phyloP scores from a whole-genome alignment of 2,329 filamentous ascomycete species.

The Aureobasidium sp. region DNA sequence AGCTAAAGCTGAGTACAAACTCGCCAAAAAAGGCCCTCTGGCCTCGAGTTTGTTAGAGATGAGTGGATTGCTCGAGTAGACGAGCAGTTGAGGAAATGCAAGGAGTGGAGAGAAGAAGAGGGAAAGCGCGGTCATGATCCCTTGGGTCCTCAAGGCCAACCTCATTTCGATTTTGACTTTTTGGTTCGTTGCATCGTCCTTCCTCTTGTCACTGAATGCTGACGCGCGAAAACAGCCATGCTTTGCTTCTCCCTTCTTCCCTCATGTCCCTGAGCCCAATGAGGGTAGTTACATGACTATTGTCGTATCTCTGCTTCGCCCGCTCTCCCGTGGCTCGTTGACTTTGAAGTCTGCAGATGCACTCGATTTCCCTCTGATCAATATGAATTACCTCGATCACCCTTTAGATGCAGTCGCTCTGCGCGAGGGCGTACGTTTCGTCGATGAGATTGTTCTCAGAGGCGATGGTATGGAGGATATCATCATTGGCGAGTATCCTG shows the following conservation, averaged over 20 bases:
- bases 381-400: constrained; percentile 37
- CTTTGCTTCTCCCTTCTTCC: constrained; percentile 8
- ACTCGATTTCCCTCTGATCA: constrained; percentile 30
- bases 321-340: constrained; percentile 38
- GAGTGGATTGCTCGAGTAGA: constrained; percentile 52
- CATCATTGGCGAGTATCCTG: constrained; percentile 45
- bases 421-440: constrained; percentile 49
- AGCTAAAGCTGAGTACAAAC: constrained; percentile 13
- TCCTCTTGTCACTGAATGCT: not conserved
- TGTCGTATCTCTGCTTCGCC: constrained; percentile 44
- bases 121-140: constrained; percentile 25
- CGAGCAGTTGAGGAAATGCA: constrained; percentile 40
- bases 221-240: not conserved
- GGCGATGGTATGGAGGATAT: constrained; percentile 51
- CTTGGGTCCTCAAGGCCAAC: constrained; percentile 21
- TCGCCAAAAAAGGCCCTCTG: constrained; percentile 15
- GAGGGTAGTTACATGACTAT: constrained; percentile 34
- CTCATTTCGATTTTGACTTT: constrained; percentile 41
- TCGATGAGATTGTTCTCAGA: constrained; percentile 49
- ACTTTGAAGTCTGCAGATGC: constrained; percentile 33
- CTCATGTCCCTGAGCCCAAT: constrained; percentile 15
- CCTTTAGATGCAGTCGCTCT: constrained; percentile 49
- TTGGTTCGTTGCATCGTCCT: constrained; percentile 27
- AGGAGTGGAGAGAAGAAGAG: constrained; percentile 39
- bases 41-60: constrained; percentile 40